Evolutionary conservation across 345 rosid genomes (phyloP), one percentile per base, ranked within the genome.

Genomic region (Melaleuca alternifolia): DNA sequence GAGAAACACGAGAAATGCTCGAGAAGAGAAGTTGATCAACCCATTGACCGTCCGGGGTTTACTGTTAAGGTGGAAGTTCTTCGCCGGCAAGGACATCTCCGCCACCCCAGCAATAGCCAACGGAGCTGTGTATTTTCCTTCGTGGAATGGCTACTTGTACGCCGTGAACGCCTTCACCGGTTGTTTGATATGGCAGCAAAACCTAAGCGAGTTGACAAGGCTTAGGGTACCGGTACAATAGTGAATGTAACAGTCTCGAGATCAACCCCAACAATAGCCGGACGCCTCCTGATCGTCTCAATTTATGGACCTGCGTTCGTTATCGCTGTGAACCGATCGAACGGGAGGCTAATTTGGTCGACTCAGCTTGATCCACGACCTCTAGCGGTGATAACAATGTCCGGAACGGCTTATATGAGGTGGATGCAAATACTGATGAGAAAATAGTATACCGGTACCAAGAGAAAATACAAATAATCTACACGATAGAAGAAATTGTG

Each of bases 81-180:
- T 84, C 1, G 93, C 94, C 11, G 94, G 96, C 33, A 90, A 85
- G 65, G 91, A 94, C 84, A 92, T 90, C 44, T 84, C 91, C 6
- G 93, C 91, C 54, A 93, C 94, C 53, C 94, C 93, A 1, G 94
- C 94, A 7, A 23, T 92, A 13, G 89, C 89, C 24, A 21, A 88
- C 10, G 91, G 91, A 21, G 88, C 86, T 5, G 91, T 92, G 46
- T 92, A 92, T 81, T 92, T 93, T 62, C 94, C 94, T 12, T 88
- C 91, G 18, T 94, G 94, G 94, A 94, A 94, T 83, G 94, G 94
- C 5, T 87, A 85, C 56, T 30, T 94, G 46, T 92, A 91, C 65
- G 94, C 96, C 5, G 90, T 93, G n/a, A 88, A 86, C 20, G 94
- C 95, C 18, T 62, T 87, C 52, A 86, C 28, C 37, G 95, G 95